A percentile compares a stretch with the other conserved stretches of the same genome.
Evolutionary conservation across 257 asterid species (phyloP).

Genomic region (Solanum stenotomum): DNA sequence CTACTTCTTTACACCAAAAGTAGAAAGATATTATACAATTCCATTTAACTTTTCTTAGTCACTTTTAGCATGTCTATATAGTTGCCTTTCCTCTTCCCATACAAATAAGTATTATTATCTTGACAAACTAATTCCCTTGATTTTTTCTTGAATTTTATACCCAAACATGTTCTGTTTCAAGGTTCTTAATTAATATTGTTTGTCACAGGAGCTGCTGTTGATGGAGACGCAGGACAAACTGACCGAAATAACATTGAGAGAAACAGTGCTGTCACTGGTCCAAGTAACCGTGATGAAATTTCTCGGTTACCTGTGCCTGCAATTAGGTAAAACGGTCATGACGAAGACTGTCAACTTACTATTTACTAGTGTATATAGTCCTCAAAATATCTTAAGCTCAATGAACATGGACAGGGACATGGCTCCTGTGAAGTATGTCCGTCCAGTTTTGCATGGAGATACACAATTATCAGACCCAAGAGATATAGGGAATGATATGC

Average conservation of each 20-base stretch:
- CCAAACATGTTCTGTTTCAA: neutral
- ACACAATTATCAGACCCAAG: constrained; percentile 33
- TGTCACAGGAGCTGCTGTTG: constrained; percentile 27
- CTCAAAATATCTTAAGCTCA: constrained; percentile 29
- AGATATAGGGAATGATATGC: neutral
- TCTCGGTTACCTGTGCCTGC: constrained; percentile 25
- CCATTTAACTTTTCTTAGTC: neutral
- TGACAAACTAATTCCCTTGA: neutral
- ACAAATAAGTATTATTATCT: neutral
- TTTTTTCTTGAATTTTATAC: neutral
- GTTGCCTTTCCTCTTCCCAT: neutral
- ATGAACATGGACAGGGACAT: constrained; percentile 23
- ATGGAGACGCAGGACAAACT: constrained; percentile 40
- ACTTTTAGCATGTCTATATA: neutral
- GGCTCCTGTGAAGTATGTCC: neutral
- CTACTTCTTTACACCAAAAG: neutral
- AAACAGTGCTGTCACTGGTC: constrained; percentile 29
- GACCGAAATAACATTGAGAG: constrained; percentile 35
- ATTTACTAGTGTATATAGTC: constrained; percentile 28
- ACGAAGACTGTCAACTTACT: constrained; percentile 37
- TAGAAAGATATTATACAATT: neutral
- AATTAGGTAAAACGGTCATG: constrained; percentile 43
- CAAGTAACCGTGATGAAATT: constrained; percentile 43
- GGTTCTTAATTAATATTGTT: neutral
- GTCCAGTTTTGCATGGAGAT: constrained; percentile 4